Conservation (phyloP, 352 stramenopile genomes). For the Phytophthora parvispora region DNA sequence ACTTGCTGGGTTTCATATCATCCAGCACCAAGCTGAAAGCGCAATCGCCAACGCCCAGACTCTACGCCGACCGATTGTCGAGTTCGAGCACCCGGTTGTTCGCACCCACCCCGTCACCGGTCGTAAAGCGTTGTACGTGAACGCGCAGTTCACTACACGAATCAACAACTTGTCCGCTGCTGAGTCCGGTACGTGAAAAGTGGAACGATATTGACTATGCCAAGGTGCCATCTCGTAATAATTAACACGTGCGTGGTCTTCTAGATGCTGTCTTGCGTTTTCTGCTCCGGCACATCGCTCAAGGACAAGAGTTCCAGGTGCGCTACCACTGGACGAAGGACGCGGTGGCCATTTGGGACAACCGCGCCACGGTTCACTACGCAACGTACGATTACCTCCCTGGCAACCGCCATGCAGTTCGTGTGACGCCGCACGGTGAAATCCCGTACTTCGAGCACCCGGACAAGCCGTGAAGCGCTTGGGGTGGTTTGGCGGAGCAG, state of each 20-base stretch:
- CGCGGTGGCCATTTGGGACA: slow-evolving; percentile 27
- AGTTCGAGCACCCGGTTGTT: slow-evolving; percentile 52
- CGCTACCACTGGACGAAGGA: slow-evolving; percentile 32
- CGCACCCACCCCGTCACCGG: slow-evolving; percentile 46
- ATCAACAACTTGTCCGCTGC: slow-evolving; percentile 43
- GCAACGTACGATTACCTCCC: slow-evolving; percentile 27
- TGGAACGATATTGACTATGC: no score
- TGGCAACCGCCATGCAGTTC: slow-evolving; percentile 24
- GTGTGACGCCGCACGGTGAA: slow-evolving; percentile 25
- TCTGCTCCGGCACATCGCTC: slow-evolving; percentile 17
- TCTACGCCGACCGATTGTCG: slow-evolving; percentile 39
- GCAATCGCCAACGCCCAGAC: slow-evolving; percentile 25
- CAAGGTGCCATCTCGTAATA: neutral
- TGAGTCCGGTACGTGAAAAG: slow-evolving; percentile 42
- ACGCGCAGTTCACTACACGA: slow-evolving; percentile 47
- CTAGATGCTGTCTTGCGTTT: slow-evolving; percentile 27
- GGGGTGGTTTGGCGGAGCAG: neutral
- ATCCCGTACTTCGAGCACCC: slow-evolving; percentile 24
- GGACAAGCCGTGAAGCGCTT: slow-evolving; percentile 1
- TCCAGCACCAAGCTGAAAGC: slow-evolving; percentile 15
- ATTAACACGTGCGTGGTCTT: neutral
- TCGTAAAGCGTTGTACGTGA: slow-evolving; percentile 48
- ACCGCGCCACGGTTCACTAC: slow-evolving; percentile 25
- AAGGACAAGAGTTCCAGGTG: slow-evolving; percentile 27
- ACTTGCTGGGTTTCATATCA: neutral